Percentiles rank a stretch among this genome's conserved stretches.
Evolutionary conservation across 2,329 filamentous ascomycete genomes (phyloP).

Genomic region (Botryotinia narcissicola): DNA sequence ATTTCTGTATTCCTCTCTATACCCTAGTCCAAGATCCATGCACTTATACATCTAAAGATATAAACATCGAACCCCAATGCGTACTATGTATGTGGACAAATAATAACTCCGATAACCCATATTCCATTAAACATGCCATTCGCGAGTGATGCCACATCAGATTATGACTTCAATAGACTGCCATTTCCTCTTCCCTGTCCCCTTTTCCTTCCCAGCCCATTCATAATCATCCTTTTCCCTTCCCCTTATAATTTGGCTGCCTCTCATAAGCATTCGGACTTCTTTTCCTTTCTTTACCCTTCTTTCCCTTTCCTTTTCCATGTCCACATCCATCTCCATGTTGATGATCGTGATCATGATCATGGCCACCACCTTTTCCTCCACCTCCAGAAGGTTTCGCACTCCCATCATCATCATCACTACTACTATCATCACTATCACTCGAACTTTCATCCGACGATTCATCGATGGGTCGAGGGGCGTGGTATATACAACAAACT

Average conservation of each 20-base stretch:
- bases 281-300: constrained; percentile 48
- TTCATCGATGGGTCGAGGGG: constrained; percentile 76
- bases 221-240: background rate
- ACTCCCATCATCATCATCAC: constrained; percentile 43
- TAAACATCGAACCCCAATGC: background rate
- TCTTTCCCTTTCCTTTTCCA: constrained; percentile 37
- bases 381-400: constrained; percentile 40
- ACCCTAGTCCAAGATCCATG: background rate
- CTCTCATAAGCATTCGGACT: constrained; percentile 84
- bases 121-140: background rate
- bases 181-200: background rate
- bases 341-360: constrained; percentile 33
- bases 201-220: background rate
- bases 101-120: background rate
- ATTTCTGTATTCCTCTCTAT: background rate
- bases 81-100: background rate
- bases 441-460: constrained; percentile 67
- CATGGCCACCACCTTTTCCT: constrained; percentile 30
- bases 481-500: constrained; percentile 99
- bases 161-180: background rate
- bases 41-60: background rate
- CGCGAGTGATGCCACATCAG: background rate
- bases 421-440: constrained; percentile 53
- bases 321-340: constrained; percentile 34
- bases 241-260: constrained; percentile 57